Evolutionary conservation across 2,329 filamentous ascomycete species (phyloP).

Genomic region (Colletotrichum cuscutae): DNA sequence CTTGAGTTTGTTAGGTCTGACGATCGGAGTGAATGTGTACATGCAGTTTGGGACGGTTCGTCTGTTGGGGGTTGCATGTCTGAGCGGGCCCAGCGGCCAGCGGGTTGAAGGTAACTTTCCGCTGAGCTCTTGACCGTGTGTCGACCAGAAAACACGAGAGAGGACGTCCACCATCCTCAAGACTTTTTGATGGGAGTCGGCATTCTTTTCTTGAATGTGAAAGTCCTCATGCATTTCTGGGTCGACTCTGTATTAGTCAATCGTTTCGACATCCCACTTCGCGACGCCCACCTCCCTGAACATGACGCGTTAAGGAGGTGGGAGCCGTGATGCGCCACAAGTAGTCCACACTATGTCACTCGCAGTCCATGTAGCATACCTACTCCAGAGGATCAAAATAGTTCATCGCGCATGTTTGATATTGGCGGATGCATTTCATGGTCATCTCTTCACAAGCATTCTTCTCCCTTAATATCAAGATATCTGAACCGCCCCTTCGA

Average conservation of each 20-base stretch:
- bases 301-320: neutral
- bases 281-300: neutral
- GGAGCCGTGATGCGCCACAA: neutral
- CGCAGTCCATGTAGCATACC: neutral
- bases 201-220: too few species aligned
- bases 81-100: neutral
- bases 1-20: neutral
- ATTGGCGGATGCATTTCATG: too few species aligned
- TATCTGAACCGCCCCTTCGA: too few species aligned
- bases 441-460: too few species aligned
- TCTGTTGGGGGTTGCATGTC: neutral
- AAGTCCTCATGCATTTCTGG: neutral
- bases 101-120: neutral
- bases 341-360: neutral
- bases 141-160: too few species aligned
- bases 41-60: neutral
- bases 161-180: too few species aligned
- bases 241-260: neutral
- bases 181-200: too few species aligned
- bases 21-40: neutral
- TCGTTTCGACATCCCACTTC: neutral
- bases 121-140: too few species aligned
- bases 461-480: too few species aligned
- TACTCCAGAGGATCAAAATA: neutral
- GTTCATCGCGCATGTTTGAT: neutral